Evolutionary conservation across 768 basidiomycete genomes (phyloP), one percentile per base, ranked within the genome.

Genomic region (Boletus pseudo-olivaceus): DNA sequence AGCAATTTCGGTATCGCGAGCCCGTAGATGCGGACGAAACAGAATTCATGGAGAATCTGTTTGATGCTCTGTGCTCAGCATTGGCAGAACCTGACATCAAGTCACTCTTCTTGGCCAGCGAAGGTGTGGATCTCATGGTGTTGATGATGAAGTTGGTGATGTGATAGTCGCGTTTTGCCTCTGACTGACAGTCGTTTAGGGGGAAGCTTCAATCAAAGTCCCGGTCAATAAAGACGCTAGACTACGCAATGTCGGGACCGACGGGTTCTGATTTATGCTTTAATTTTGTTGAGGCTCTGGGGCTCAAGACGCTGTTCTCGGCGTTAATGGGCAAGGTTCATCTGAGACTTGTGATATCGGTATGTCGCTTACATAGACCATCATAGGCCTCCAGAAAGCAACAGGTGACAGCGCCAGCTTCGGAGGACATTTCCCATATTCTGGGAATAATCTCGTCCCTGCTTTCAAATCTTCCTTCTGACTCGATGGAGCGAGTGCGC

Each of bases 21-120:
- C 96, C 96, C 14, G 74, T 75, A 0, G 87, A 94, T 59, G 79
- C 87, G 8, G 97, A 98, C 57, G 97, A 99, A 72, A 78, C 84
- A 5, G 97, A 99, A 69, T 98, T 93, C 71, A 95, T 98, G 94
- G 97, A 98, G 68, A 98, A 99, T 69, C 64, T 93, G 4, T 98
- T 98, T 66, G 91, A 98, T 67, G 72, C 85, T 0, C 71, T 99
- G 23, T 98, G 97, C 67, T 95, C 94, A 1, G 80, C 87, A 0
- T 76, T 98, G 23, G 82, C 77, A 33, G 94, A 96, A 69, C 76
- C 85, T 14, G 76, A 84, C 44, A 83, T 88, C 67, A 98, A 98
- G 71, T 69, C 78, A 17, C 72, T 84, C 4, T 98, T 99, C 72
- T 73, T 93, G n/a, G 82, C 85, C 10, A 87, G 87, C 19, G 97